Conservation (phyloP, 176 grass and related monocot genomes). For the bread wheat (Triticum aestivum) region DNA sequence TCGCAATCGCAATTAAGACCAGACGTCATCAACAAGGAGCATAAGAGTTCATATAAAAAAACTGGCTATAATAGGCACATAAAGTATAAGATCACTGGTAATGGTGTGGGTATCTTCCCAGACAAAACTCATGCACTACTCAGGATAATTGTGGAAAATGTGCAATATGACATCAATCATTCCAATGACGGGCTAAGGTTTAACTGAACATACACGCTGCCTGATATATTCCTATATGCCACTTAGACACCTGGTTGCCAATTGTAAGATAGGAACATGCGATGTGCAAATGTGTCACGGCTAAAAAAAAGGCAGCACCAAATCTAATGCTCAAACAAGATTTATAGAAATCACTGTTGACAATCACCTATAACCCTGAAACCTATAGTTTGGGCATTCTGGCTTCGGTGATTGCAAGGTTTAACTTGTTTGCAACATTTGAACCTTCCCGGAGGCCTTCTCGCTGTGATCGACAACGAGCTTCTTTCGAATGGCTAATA, state of each 20-base stretch:
- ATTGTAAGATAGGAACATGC: slow-evolving; percentile 8
- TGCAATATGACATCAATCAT: slow-evolving; percentile 9
- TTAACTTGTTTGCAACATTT: slow-evolving; percentile 54
- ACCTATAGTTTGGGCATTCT: slow-evolving; percentile 10
- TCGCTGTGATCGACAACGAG: slow-evolving; percentile 24
- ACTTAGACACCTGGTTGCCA: slow-evolving; percentile 36
- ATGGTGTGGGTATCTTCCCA: background rate
- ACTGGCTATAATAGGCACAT: no score
- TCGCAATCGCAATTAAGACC: no score
- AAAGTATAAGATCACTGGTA: background rate
- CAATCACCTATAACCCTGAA: slow-evolving; percentile 14
- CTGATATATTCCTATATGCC: slow-evolving; percentile 92
- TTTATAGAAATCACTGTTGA: slow-evolving; percentile 34
- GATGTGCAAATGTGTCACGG: background rate
- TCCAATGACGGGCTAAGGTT: slow-evolving; percentile 6
- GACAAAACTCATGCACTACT: background rate
- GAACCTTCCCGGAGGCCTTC: slow-evolving; percentile 34
- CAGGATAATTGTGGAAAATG: background rate
- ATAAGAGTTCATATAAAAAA: no score
- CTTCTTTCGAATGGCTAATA: slow-evolving; percentile 63
- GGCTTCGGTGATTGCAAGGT: slow-evolving; percentile 13
- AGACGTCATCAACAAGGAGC: no score
- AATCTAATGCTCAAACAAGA: slow-evolving; percentile 22
- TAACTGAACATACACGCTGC: slow-evolving; percentile 47
- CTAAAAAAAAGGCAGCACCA: slow-evolving; percentile 7